Evolutionary conservation across 192 early-diverging fungal species (phyloP).

Genomic region (Backusella macrospora): DNA sequence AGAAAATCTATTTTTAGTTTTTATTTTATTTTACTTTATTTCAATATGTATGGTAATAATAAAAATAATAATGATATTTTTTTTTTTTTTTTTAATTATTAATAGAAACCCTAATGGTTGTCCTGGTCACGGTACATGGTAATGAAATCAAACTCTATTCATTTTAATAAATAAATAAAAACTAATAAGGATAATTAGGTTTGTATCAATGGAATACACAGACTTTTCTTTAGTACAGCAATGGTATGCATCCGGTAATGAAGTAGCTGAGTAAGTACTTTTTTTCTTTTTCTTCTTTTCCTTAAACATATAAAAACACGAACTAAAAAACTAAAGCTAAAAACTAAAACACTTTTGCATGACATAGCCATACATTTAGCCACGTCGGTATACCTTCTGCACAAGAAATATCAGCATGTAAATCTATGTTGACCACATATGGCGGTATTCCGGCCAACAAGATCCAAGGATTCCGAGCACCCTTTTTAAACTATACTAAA

Average conservation of each 20-base stretch:
- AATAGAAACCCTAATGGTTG: constrained; percentile 63
- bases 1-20: too few species aligned
- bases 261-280: constrained; percentile 52
- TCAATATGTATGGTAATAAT: too few species aligned
- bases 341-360: background rate
- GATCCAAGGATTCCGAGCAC: constrained; percentile 67
- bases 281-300: background rate
- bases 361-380: constrained; percentile 37
- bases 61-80: background rate
- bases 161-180: background rate
- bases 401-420: constrained; percentile 45
- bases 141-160: background rate
- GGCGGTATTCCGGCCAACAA: constrained; percentile 60
- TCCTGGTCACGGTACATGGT: constrained; percentile 59
- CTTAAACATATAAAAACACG: background rate
- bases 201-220: constrained; percentile 60
- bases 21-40: too few species aligned
- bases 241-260: constrained; percentile 64
- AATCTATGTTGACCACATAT: constrained; percentile 51
- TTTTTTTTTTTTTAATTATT: constrained; percentile 16
- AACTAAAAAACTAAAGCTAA: background rate
- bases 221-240: constrained; percentile 60
- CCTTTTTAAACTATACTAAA: constrained; percentile 56
- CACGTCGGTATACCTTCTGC: constrained; percentile 38
- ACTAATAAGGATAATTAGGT: constrained; percentile 30